Evolutionary conservation across 2,329 filamentous ascomycete species (phyloP), one percentile per base, ranked within the genome.

Genomic region (Arachnomyces sp.): DNA sequence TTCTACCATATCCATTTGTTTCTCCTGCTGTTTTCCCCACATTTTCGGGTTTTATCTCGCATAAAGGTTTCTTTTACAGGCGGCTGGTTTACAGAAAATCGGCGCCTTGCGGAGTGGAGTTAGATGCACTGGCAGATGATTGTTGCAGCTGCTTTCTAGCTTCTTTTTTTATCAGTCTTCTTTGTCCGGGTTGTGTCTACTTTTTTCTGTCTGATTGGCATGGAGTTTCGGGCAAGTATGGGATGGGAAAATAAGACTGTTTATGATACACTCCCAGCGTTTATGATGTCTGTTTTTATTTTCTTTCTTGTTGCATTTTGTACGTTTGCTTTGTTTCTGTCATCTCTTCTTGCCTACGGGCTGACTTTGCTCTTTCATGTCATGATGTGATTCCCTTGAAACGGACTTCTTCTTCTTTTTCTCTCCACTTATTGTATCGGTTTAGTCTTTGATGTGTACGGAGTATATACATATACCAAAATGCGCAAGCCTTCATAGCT

Each of bases 281-380:
- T 25, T 25, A 9, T 25, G 20, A n/a, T 25, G 20, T 25, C 9
- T 25, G 20, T 25, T 25, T 25, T 9, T n/a, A n/a, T 44, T 46
- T 40, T 40, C 36, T 50, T 46, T 44, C 40, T n/a, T n/a, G n/a
- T n/a, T n/a, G n/a, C n/a, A n/a, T n/a, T n/a, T n/a, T n/a, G n/a
- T n/a, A n/a, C n/a, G n/a, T n/a, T n/a, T n/a, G n/a, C n/a, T 50
- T 43, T 47, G 52, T 39, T 38, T 38, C 41, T 45, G 33, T 45
- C 34, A 43, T 43, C 36, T 40, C 43, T 50, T 49, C 46, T 49
- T 50, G 45, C 50, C 49, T 49, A 38, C 31, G 30, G 29, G 38
- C 34, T 36, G 37, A 38, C 29, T 40, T 38, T 36, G 38, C 40
- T 38, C 29, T 39, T 28, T 14, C 5, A 25, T 25, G 20, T 25